Evolutionary conservation across 345 rosid species (phyloP), one percentile per base, ranked within the genome.

Genomic region (Dipteronia dyeriana): DNA sequence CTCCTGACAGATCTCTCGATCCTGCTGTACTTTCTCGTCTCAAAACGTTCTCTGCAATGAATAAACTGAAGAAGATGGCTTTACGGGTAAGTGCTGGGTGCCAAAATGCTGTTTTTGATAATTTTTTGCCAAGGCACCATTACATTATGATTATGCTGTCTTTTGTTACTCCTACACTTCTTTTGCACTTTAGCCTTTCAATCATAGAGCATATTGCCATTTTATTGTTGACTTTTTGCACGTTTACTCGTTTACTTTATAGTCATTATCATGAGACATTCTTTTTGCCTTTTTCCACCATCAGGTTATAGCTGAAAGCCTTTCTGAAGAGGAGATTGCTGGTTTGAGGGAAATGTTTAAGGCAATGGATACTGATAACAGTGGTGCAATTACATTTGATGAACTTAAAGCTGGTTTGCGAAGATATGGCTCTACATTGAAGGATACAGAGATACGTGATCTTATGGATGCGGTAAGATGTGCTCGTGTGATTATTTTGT

Each of bases 21-120:
- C 88, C 99, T 13, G 99, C 99, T 67, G 97, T 95, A 68, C 97
- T 95, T 80, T 93, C 99, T 76, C 97, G 99, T 72, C 94, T 95
- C 78, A 95, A 93, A 81, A 93, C 90, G 81, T 95, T 95, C 88
- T 95, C 99, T 67, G 98, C 98, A 25, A 95, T 95, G 99, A 95
- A 95, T 84, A 95, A 93, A 87, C 83, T 95, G 75, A 95, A 95
- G 89, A 94, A 95, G 87, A 95, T 95, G 99, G 99, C 99, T 85
- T 82, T 95, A 82, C 81, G 97, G 85, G 99, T 93, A 86, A 80
- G 90, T 78, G 47, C 47, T 73, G 68, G 31, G 43, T 59, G 16
- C 65, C 39, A 31, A 72, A 26, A 19, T 31, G 34, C 45, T 51
- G 14, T 63, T 77, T 70, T 49, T 66, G 5, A 45, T 3, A 78